Conservation (phyloP, 768 basidiomycete genomes). For the Sarcomyxa edulis region DNA sequence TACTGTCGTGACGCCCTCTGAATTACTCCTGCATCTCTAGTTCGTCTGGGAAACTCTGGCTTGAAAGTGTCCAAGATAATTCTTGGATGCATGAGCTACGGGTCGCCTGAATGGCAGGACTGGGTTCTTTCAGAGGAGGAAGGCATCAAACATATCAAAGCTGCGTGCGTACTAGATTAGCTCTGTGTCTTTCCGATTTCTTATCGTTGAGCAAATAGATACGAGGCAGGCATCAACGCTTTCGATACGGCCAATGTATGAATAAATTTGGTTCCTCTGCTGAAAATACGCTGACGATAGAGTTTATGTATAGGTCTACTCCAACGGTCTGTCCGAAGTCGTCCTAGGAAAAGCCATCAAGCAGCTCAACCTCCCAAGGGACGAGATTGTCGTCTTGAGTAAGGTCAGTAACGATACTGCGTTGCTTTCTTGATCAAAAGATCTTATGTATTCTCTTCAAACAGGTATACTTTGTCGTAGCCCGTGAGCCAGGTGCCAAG, state of each 20-base stretch:
- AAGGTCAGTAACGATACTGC: slow-evolving; percentile 36
- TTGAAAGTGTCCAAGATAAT: slow-evolving; percentile 61
- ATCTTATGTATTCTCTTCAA: slow-evolving; percentile 7
- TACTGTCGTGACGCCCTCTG: background rate
- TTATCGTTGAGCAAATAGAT: slow-evolving; percentile 22
- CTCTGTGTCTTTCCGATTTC: background rate
- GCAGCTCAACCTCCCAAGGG: slow-evolving; percentile 57
- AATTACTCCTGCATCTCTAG: slow-evolving; percentile 18
- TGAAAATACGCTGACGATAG: background rate
- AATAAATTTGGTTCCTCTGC: no score
- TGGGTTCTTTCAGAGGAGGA: slow-evolving; percentile 44
- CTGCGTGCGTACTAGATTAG: slow-evolving; percentile 22
- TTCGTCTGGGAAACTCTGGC: slow-evolving; percentile 43
- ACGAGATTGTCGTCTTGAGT: slow-evolving; percentile 73
- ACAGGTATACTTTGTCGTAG: slow-evolving; percentile 34
- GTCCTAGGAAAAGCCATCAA: slow-evolving; percentile 71
- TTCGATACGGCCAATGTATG: slow-evolving; percentile 51
- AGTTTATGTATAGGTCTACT: slow-evolving; percentile 41
- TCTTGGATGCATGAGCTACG: slow-evolving; percentile 58
- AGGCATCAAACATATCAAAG: slow-evolving; percentile 46
- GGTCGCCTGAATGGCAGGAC: slow-evolving; percentile 40
- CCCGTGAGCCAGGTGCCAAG: slow-evolving; percentile 12
- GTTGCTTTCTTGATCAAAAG: background rate
- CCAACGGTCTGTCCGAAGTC: slow-evolving; percentile 58
- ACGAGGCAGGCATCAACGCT: slow-evolving; percentile 55